Conservation (phyloP, 768 basidiomycete species). For the Glaciozyma martinii region DNA sequence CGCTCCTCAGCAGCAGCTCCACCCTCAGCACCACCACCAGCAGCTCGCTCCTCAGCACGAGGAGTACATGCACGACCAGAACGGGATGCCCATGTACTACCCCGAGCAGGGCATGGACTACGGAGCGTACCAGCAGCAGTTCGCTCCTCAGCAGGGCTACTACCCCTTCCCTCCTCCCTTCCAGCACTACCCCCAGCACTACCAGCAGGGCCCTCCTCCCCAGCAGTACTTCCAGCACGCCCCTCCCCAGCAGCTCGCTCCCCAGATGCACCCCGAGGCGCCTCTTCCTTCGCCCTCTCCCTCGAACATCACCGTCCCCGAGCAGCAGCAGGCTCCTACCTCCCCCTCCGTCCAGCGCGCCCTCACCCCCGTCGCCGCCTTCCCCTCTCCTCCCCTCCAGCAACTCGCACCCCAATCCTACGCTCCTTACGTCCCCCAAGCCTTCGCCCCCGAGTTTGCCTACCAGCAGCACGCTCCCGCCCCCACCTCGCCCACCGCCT, state of each 20-base stretch:
- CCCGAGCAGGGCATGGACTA: conserved; percentile 15
- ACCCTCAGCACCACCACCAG: neutral
- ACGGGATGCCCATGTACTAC: conserved; percentile 26
- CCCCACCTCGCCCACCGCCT: neutral
- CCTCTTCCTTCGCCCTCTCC: neutral
- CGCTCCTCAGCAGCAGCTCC: neutral
- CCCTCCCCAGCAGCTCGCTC: neutral
- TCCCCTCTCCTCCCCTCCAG: neutral
- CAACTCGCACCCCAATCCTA: neutral
- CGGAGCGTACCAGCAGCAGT: conserved; percentile 20
- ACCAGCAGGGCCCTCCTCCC: conserved; percentile 14
- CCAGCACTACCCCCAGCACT: conserved; percentile 17
- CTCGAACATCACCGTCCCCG: neutral
- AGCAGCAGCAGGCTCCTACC: neutral
- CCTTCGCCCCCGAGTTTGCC: neutral
- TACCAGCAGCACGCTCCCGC: neutral
- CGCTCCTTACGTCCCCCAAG: neutral
- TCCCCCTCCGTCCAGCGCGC: neutral
- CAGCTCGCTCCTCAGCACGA: conserved; percentile 2
- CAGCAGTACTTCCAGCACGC: conserved; percentile 1
- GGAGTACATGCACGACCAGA: neutral
- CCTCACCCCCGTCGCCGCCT: neutral
- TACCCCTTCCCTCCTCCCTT: conserved; percentile 15
- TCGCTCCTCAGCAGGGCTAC: conserved; percentile 12
- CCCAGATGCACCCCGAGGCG: neutral